These are phyloP conservation scores for Yueomyces sinensis DNA, from an alignment of 805 yeast genomes.

Conservation along the genomic window DNA sequence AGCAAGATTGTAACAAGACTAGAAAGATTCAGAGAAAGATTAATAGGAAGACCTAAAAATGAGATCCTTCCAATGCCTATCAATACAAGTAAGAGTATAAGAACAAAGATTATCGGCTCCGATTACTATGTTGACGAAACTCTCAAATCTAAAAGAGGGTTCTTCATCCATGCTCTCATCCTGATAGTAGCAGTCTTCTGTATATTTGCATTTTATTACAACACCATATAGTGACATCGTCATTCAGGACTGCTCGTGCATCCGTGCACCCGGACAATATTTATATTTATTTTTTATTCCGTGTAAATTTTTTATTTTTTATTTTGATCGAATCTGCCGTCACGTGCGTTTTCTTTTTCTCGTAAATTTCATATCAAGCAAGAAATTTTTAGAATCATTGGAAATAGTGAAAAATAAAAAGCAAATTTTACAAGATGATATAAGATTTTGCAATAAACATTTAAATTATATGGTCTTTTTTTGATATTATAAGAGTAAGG, in stretches of 20 bases:
- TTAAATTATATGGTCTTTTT: no score
- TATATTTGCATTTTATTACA: background rate
- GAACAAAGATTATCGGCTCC: background rate
- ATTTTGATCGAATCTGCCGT: background rate
- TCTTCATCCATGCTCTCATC: background rate
- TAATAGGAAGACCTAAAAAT: background rate
- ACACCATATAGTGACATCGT: background rate
- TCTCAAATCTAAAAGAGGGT: background rate
- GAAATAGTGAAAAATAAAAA: no score
- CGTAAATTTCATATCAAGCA: background rate
- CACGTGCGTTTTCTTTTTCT: background rate
- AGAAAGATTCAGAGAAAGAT: conserved; percentile 1
- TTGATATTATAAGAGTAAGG: no score
- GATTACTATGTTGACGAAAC: conserved; percentile 1
- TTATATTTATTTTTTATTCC: background rate
- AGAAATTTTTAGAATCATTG: background rate
- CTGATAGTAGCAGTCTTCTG: background rate
- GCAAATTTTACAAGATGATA: background rate
- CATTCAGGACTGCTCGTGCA: background rate
- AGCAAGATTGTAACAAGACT: conserved; percentile 3
- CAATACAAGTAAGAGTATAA: conserved; percentile 1
- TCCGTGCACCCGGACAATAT: background rate
- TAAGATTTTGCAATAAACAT: background rate
- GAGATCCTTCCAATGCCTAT: conserved; percentile 14
- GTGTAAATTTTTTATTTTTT: no score